Conservation (phyloP, 805 yeast species). For the Nakazawaea populi region DNA sequence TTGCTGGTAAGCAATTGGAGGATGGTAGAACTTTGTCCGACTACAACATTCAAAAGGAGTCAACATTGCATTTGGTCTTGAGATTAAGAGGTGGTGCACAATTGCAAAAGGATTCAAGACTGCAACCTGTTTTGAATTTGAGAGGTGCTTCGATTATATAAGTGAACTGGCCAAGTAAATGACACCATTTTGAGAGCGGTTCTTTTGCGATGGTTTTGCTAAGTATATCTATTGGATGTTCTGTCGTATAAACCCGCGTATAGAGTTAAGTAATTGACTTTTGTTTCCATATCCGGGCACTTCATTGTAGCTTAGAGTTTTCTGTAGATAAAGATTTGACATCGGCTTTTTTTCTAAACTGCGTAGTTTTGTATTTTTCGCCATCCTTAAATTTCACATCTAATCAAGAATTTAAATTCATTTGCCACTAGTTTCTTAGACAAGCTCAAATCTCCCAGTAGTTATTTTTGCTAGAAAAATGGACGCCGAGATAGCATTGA, state of each 20-base stretch:
- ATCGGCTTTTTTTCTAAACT: too few species aligned
- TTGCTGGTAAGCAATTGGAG: conserved; percentile 96
- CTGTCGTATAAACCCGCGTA: too few species aligned
- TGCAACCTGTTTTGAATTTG: conserved; percentile 70
- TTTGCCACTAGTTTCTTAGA: not conserved
- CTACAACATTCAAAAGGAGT: conserved; percentile 98
- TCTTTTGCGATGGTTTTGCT: too few species aligned
- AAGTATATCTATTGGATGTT: too few species aligned
- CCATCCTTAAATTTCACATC: too few species aligned
- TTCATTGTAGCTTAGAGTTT: too few species aligned
- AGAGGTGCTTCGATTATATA: conserved; percentile 22
- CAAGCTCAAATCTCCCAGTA: not conserved
- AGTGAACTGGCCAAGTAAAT: too few species aligned
- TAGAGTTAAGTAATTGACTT: too few species aligned
- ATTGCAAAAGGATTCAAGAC: conserved; percentile 27
- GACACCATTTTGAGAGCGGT: too few species aligned
- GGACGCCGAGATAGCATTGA: conserved; percentile 50
- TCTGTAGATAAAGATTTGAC: too few species aligned
- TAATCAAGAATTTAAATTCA: not conserved
- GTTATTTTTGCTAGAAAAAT: not conserved
- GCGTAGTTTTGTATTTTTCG: too few species aligned
- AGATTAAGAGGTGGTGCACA: conserved; percentile 94
- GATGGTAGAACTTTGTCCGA: conserved; percentile 95
- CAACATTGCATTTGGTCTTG: conserved; percentile 90
- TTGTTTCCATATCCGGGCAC: too few species aligned